These are phyloP conservation scores for Aureobasidium sp. DNA, from an alignment of 2,329 filamentous ascomycete genomes.

Conservation along the genomic window DNA sequence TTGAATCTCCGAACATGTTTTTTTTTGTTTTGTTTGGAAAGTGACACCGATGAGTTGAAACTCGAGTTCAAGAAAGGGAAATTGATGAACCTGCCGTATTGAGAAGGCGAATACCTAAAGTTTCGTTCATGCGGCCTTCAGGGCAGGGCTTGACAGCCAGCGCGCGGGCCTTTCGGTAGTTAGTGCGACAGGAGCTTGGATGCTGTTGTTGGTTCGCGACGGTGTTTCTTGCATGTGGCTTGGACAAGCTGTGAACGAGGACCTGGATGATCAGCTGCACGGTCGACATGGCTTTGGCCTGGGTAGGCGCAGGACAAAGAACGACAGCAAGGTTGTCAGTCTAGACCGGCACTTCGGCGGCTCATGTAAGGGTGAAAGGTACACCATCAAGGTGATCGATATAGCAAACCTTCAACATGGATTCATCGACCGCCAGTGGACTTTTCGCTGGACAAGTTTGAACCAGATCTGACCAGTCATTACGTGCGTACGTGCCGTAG, in stretches of 20 bases:
- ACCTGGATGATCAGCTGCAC: no score
- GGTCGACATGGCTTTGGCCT: neutral
- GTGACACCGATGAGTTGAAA: neutral
- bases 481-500: neutral
- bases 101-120: neutral
- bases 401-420: neutral
- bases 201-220: neutral
- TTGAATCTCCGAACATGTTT: no score
- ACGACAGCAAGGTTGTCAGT: no score
- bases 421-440: neutral
- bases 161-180: neutral
- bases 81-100: neutral
- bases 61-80: no score
- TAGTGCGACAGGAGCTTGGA: neutral
- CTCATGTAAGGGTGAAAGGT: neutral
- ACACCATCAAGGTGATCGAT: neutral
- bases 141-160: neutral
- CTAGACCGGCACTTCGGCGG: no score
- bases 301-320: neutral
- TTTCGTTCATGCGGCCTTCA: neutral
- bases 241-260: neutral
- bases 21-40: neutral
- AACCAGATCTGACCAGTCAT: neutral
- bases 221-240: neutral
- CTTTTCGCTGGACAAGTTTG: neutral